Evolutionary conservation across 768 basidiomycete species (phyloP), one percentile per base, ranked within the genome.

Genomic region (Rhizopogon sp.): DNA sequence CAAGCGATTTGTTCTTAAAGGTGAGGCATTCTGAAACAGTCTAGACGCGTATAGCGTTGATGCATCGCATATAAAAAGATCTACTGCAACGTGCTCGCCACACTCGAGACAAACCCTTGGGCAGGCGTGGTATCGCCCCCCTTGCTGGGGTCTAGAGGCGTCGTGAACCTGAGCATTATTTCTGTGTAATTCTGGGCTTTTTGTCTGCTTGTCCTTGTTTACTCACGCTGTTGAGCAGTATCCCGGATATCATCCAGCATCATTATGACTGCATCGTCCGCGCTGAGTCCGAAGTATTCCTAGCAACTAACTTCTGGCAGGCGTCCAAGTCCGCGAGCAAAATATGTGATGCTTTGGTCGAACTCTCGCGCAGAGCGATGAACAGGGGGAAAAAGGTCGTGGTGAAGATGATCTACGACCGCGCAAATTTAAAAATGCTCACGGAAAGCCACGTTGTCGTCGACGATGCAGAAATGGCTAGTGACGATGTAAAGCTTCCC

Each of bases 191-290:
- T 61, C 5, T 22, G 39, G 39, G 22, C 44, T 39, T 7, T 20
- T 35, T n/a, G n/a, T 13, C 6, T 44, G 11, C 25, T 25, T 25
- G 8, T 31, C 5, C 25, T 45, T 2, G 28, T 50, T 42, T 20
- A 17, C 60, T 63, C 7, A 67, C 39, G 13, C 20, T 11, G 29
- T 51, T 50, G 39, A 55, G 7, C 56, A 81, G 78, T 42, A 83
- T 87, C 43, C 84, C 87, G 0, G 87, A 88, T 61, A 88, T 88
- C 59, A 85, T 87, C 76, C 75, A 78, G 51, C 87, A 88, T 62
- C 84, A 86, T 69, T 74, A 78, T 17, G 79, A 83, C 46, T 73
- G 81, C 46, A 85, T 88, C 51, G 75, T 83, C 22, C 71, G 74
- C 31, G 85, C 86, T 8, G 70, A 85, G 61, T 72, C 79, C 39